Conservation (phyloP, 2,329 filamentous ascomycete genomes). For the Pestalotiopsis sp. region DNA sequence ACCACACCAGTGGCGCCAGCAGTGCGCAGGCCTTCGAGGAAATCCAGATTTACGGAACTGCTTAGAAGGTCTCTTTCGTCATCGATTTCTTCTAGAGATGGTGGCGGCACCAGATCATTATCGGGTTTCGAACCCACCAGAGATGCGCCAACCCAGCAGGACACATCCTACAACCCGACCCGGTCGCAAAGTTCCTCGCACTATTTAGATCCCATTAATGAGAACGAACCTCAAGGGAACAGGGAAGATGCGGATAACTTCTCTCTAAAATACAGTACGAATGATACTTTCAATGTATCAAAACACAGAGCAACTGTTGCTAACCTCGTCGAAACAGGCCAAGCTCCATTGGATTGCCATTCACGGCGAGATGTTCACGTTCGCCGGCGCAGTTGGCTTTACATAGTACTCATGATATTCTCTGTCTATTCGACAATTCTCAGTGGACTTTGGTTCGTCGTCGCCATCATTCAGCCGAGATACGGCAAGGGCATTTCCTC, state of each 20-base stretch:
- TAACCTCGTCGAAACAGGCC: slow-evolving; percentile 19
- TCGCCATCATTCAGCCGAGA: slow-evolving; percentile 64
- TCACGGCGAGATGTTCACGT: slow-evolving; percentile 32
- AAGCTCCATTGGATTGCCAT: slow-evolving; percentile 29
- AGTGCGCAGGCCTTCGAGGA: slow-evolving; percentile 14
- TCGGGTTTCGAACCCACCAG: neutral
- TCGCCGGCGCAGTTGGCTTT: slow-evolving; percentile 48
- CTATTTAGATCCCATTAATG: slow-evolving; percentile 13
- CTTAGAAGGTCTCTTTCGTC: slow-evolving; percentile 22
- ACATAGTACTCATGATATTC: slow-evolving; percentile 46
- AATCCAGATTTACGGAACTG: slow-evolving; percentile 26
- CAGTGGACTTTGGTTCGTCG: slow-evolving; percentile 67
- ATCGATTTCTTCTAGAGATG: neutral
- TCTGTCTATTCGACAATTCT: slow-evolving; percentile 67
- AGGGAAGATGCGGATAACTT: slow-evolving; percentile 22
- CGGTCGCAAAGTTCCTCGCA: slow-evolving; percentile 15
- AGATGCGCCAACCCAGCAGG: neutral
- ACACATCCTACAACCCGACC: slow-evolving; percentile 10
- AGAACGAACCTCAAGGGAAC: slow-evolving; percentile 18
- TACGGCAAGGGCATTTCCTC: slow-evolving; percentile 62
- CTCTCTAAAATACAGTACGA: slow-evolving; percentile 25
- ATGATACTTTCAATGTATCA: neutral
- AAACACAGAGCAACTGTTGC: neutral
- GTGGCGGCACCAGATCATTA: neutral
- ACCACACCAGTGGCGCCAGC: neutral